Evolutionary conservation across 139 green algal species (phyloP).

Genomic region (Astrephomene gubernaculifera): DNA sequence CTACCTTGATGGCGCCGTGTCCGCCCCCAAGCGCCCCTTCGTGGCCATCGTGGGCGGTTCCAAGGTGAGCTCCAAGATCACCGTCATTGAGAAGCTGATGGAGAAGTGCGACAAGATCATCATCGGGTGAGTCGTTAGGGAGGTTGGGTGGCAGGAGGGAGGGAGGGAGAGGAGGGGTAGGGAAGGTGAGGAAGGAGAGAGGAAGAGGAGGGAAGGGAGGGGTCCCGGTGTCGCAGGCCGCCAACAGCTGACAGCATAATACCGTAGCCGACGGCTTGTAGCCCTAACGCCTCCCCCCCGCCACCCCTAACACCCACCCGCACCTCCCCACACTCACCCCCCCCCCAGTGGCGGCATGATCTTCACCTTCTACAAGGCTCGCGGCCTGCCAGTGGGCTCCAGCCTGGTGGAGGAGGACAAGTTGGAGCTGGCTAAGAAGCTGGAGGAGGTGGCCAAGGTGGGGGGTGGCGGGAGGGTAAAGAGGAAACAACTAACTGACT

Average conservation of each 20-base stretch:
- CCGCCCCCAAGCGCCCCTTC: constrained; percentile 93
- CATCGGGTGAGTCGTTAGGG: constrained; percentile 70
- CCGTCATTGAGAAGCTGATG: constrained; percentile 97
- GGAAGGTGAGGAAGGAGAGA: too few species aligned
- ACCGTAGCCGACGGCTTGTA: too few species aligned
- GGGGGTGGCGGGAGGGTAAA: too few species aligned
- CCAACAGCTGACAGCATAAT: too few species aligned
- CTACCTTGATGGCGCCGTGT: constrained; percentile 91
- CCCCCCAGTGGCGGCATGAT: constrained; percentile 90
- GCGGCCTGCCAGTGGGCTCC: constrained; percentile 83
- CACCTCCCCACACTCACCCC: neutral
- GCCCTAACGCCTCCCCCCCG: too few species aligned
- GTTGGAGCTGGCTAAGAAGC: constrained; percentile 95
- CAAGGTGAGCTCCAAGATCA: constrained; percentile 99
- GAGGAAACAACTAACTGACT: too few species aligned
- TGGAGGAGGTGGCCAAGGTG: constrained; percentile 87
- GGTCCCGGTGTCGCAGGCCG: too few species aligned
- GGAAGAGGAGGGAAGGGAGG: too few species aligned
- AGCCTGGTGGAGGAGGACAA: constrained; percentile 99
- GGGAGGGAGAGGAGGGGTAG: neutral
- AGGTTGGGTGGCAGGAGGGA: too few species aligned
- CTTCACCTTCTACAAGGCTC: constrained; percentile 99
- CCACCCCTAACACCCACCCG: neutral
- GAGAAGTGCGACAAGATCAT: constrained; percentile 96
- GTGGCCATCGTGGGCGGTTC: constrained; percentile 97